Base-by-base conservation (phyloP, 805 yeast genomes). In the Cyberlindnera xylosilytica region DNA sequence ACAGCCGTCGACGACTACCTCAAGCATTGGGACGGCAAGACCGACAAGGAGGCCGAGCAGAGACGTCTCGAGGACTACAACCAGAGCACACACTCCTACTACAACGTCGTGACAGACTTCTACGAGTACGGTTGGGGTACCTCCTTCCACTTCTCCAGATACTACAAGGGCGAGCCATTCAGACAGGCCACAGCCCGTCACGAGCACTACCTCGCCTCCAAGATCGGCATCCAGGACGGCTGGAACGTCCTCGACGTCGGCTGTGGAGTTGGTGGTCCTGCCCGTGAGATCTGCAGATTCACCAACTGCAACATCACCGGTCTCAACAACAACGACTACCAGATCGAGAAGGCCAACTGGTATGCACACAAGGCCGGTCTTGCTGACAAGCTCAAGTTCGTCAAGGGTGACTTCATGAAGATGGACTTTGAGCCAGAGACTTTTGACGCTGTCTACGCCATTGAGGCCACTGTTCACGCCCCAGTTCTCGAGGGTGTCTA, bases 61-160 rank as follows among this genome's bases (percentile, higher is more conserved):
- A 56, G 75, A 62, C 68, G 99, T 68, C 70, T 89, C 47, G 78
- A 75, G 31, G 97, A 90, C 66, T 91, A 91, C 71, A 86, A 95
- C 45, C 82, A 83, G 52, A 77, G 89, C 56, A 93, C 99, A 42
- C 90, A 87, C 65, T 95, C 93, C 63, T 91, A 91, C 75, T 91
- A 91, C 74, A 93, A 93, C 70, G 80, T 91, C 62, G 97, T 87
- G 38, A 93, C 99, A 22, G 99, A 91, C 68, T 93, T 93, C 60
- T 93, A 93, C 74, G 99, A 93, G 71, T 91, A 93, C 67, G 99
- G 99, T 38, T 93, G 99, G 99, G 99, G 99, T 52, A 77, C 96
- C 15, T 87, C 97, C 13, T 93, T 93, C 87, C 99, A 93, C 68
- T 93, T 93, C 67, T 87, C 95, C 32, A 81, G 97, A 58, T 93